Base-by-base conservation (phyloP, 768 basidiomycete genomes). In the Pisolithus marmoratus region DNA sequence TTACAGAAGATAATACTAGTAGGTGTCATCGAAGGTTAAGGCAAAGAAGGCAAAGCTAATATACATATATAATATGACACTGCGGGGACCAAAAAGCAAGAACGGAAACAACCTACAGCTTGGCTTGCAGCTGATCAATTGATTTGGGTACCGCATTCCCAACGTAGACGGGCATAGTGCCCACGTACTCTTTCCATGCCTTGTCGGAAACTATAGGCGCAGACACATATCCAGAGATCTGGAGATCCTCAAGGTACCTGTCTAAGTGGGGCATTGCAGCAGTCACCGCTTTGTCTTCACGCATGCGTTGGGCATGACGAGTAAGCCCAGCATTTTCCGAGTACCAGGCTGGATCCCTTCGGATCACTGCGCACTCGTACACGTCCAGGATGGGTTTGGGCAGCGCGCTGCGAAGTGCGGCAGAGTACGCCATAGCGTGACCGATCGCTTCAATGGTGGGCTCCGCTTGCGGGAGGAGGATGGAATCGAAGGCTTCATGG, bases 341-440 rank as follows among this genome's bases (percentile, higher is more conserved):
- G 59, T 82, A 82, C 82, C 82, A 84, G 7, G 80, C 78, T 38
- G 78, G 67, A 55, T 83, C 81, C 54, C 73, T 73, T 51, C 76
- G 70, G 48, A 83, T 74, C 36, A 76, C 72, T 5, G 74, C 71
- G 50, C 73, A 74, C 58, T 78, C 80, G 60, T 80, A 85, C 8
- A 84, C 61, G 50, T 82, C 79, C 31, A 84, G 67, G 26, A 85
- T 70, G 15, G 73, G 70, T 56, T 70, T 66, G 2, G 77, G 75
- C 24, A 83, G 59, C 3, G 69, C 71, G 12, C 70, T 67, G 31
- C 68, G 66, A 41, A 75, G 52, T 17, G 74, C 82, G 17, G 78
- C 77, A 7, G 80, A 77, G 60, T 83, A 83, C 2, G 83, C 80
- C 38, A 81, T 68, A 15, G 81, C 77, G 59, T 84, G 80, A 4